Percentiles rank a stretch among this genome's conserved stretches.
Evolutionary conservation across 2,329 filamentous ascomycete genomes (phyloP).

Genomic region (Claviceps humidiphila): DNA sequence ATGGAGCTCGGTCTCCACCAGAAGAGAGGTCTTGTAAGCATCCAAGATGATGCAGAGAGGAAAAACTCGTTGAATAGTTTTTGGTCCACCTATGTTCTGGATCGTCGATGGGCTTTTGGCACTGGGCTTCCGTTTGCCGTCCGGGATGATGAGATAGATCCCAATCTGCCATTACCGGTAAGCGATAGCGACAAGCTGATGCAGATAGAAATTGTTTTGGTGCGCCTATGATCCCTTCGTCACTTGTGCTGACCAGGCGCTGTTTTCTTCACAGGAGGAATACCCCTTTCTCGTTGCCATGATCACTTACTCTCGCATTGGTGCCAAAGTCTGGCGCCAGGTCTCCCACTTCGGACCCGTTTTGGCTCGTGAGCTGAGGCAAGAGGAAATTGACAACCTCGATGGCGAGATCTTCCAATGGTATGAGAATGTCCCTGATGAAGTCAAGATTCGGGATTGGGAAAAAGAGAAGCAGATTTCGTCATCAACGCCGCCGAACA

Average conservation of each 20-base stretch:
- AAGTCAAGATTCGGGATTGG: constrained; percentile 48
- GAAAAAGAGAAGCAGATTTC: constrained; percentile 31
- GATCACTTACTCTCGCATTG: constrained; percentile 72
- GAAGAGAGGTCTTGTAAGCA: constrained; percentile 56
- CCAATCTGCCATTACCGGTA: constrained; percentile 66
- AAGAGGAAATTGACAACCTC: constrained; percentile 64
- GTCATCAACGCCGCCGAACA: constrained; percentile 47
- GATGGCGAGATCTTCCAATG: constrained; percentile 78
- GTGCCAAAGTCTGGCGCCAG: constrained; percentile 75
- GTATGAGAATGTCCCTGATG: constrained; percentile 62
- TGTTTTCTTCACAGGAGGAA: constrained; percentile 25
- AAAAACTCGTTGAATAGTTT: constrained; percentile 59
- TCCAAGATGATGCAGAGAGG: constrained; percentile 55
- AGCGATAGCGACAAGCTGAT: constrained; percentile 17
- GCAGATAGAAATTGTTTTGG: background rate
- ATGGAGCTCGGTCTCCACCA: constrained; percentile 75
- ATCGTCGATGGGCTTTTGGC: constrained; percentile 80
- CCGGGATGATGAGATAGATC: constrained; percentile 76
- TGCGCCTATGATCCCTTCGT: background rate
- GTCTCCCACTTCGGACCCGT: constrained; percentile 54
- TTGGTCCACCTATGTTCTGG: constrained; percentile 77
- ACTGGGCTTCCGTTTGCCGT: constrained; percentile 77
- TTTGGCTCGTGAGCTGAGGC: constrained; percentile 50
- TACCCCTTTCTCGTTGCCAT: constrained; percentile 68
- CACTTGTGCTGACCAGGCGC: background rate